Base-by-base conservation (phyloP, 2,329 filamentous ascomycete species). In the Nemania diffusa region DNA sequence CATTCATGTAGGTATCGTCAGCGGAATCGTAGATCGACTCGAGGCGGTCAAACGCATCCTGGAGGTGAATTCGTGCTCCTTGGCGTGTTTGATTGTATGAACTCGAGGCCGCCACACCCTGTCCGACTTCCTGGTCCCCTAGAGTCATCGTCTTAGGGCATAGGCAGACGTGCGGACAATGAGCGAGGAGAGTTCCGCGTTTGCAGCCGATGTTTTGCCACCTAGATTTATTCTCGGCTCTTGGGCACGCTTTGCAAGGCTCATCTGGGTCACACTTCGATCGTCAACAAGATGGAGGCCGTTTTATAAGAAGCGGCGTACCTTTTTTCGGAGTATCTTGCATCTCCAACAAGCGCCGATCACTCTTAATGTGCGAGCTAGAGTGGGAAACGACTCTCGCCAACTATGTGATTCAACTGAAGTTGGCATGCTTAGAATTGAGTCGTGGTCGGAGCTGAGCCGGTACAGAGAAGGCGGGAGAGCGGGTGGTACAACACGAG, bases 271-370 rank as follows among this genome's bases (percentile, higher is more conserved):
- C 55, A 40, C 55, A 57, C 55, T 57, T 57, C 8, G 24, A 15
- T 29, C 37, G 37, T 57, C n/a, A 57, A 44, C 8, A 57, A 29
- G 9, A 44, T 44, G n/a, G 15, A 29, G 17, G 5, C 4, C 22
- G 11, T 15, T 22, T 29, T 44, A 29, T 13, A 44, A 29, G 53
- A 15, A 34, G 17, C 34, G 24, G 13, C 17, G 22, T 44, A 57
- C 55, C 55, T 44, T 57, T 57, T 57, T 57, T 57, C 55, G 55
- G 37, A 57, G 55, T 44, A 57, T 57, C 37, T 57, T 57, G 9
- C 55, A 57, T 44, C 55, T 44, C 55, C 55, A 57, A 26, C 55
- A 57, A 57, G 55, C 55, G 22, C 55, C 55, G 17, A 57, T 40
- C 17, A 40, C 55, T 44, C 44, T 57, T 8, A 57, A 29, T 44